Evolutionary conservation across 78 protist species (phyloP).

Genomic region (Cavenderia fasciculata): DNA sequence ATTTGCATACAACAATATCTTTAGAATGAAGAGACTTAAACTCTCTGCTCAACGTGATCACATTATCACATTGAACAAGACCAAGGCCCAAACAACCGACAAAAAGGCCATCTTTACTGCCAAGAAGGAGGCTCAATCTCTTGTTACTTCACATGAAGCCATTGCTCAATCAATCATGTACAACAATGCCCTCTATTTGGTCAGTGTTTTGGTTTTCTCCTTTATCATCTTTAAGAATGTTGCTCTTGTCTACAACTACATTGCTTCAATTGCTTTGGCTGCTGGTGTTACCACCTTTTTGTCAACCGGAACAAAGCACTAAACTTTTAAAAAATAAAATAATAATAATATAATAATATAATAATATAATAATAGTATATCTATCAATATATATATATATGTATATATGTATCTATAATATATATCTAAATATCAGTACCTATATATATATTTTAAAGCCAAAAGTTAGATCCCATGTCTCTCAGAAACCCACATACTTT

Average conservation of each 20-base stretch:
- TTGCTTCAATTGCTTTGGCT: conserved; percentile 38
- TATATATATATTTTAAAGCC: too few relatives aligned
- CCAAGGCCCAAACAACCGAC: neutral
- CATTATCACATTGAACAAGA: conserved; percentile 2
- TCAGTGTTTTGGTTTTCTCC: conserved; percentile 31
- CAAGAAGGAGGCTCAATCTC: conserved; percentile 48
- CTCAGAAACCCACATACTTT: too few relatives aligned
- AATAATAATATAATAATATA: too few relatives aligned
- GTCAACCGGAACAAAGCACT: conserved; percentile 46
- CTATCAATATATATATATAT: too few relatives aligned
- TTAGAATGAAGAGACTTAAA: conserved; percentile 66
- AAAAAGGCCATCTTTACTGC: conserved; percentile 53
- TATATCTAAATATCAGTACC: too few relatives aligned
- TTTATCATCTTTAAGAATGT: conserved; percentile 66
- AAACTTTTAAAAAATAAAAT: too few relatives aligned
- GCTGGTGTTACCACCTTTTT: conserved; percentile 65
- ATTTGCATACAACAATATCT: conserved; percentile 65
- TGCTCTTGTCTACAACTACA: conserved; percentile 67
- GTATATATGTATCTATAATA: too few relatives aligned
- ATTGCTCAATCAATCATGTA: conserved; percentile 56
- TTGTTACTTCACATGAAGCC: conserved; percentile 70
- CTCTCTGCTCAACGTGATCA: conserved; percentile 46
- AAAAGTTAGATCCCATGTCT: too few relatives aligned
- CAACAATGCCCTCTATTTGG: conserved; percentile 53
- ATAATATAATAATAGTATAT: too few relatives aligned